Evolutionary conservation across 1,139 yeast genomes (phyloP).

Genomic region (Yamadazyma dendronema): DNA sequence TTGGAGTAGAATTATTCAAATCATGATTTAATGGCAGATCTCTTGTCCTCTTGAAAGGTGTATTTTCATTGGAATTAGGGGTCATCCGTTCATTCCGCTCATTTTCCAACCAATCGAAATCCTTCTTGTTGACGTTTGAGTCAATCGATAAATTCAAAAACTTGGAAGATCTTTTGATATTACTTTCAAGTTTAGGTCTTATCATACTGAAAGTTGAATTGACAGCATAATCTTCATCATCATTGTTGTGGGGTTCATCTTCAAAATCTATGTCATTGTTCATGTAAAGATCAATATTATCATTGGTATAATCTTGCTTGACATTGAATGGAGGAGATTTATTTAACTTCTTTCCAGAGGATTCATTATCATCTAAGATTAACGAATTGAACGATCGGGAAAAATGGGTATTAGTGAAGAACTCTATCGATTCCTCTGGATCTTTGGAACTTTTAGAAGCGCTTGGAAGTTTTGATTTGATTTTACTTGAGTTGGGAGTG

Average conservation of each 20-base stretch:
- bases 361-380: conserved; percentile 34
- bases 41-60: conserved; percentile 7
- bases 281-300: conserved; percentile 22
- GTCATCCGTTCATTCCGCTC: background rate
- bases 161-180: conserved; percentile 47
- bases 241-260: conserved; percentile 16
- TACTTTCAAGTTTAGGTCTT: conserved; percentile 16
- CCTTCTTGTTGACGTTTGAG: conserved; percentile 15
- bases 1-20: conserved; percentile 8
- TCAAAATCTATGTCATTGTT: conserved; percentile 11
- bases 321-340: conserved; percentile 47
- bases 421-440: conserved; percentile 22
- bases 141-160: conserved; percentile 48
- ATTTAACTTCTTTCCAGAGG: conserved; percentile 22
- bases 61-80: conserved; percentile 6
- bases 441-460: conserved; percentile 3
- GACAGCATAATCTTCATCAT: conserved; percentile 10
- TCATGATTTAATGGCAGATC: background rate
- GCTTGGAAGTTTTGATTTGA: conserved; percentile 4
- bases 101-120: conserved; percentile 6
- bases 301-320: conserved; percentile 28
- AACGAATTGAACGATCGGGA: conserved; percentile 47
- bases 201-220: conserved; percentile 7
- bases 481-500: conserved; percentile 11
- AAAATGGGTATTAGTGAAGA: conserved; percentile 41